phyloP scores from a whole-genome alignment of 495 filamentous ascomycete species.

The Talaromyces ruber region DNA sequence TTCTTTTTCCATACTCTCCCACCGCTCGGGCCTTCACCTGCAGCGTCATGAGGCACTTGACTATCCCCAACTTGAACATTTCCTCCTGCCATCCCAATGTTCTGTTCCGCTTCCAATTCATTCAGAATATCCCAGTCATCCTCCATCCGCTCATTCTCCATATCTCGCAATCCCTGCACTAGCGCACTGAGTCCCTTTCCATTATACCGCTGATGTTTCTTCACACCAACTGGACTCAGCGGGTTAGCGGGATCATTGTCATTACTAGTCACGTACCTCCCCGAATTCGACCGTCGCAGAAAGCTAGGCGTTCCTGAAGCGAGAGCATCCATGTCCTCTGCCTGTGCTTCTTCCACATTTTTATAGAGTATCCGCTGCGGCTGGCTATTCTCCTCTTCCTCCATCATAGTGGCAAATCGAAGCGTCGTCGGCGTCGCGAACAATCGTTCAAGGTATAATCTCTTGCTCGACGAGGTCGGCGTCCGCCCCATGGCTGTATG shows the following conservation, averaged over 20 bases:
- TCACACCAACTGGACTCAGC: slow-evolving; percentile 38
- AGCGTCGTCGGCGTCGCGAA: slow-evolving; percentile 57
- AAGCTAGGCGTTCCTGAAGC: slow-evolving; percentile 61
- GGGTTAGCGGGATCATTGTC: slow-evolving; percentile 12
- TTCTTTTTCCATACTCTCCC: slow-evolving; percentile 15
- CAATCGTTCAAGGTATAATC: slow-evolving; percentile 46
- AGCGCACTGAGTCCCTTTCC: slow-evolving; percentile 70
- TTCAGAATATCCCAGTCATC: slow-evolving; percentile 77
- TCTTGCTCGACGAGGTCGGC: slow-evolving; percentile 54
- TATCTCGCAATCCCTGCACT: slow-evolving; percentile 65
- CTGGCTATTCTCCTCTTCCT: slow-evolving; percentile 13
- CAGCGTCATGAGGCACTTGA: slow-evolving; percentile 40
- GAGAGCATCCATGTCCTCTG: slow-evolving; percentile 10
- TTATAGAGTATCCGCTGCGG: slow-evolving; percentile 14
- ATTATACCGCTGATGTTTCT: slow-evolving; percentile 54
- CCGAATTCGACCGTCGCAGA: slow-evolving; percentile 48
- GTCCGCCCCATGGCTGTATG: slow-evolving; percentile 42
- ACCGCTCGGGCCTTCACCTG: slow-evolving; percentile 12
- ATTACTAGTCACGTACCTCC: slow-evolving; percentile 14
- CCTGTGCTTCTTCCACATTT: slow-evolving; percentile 11
- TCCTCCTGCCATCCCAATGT: slow-evolving; percentile 5
- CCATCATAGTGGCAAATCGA: slow-evolving; percentile 37
- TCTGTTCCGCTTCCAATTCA: slow-evolving; percentile 62
- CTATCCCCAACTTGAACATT: slow-evolving; percentile 54
- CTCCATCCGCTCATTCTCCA: slow-evolving; percentile 68